A percentile compares a stretch with the other conserved stretches of the same genome.
phyloP scores from a whole-genome alignment of 352 stramenopile species.

The Pythium vanterpoolii region DNA sequence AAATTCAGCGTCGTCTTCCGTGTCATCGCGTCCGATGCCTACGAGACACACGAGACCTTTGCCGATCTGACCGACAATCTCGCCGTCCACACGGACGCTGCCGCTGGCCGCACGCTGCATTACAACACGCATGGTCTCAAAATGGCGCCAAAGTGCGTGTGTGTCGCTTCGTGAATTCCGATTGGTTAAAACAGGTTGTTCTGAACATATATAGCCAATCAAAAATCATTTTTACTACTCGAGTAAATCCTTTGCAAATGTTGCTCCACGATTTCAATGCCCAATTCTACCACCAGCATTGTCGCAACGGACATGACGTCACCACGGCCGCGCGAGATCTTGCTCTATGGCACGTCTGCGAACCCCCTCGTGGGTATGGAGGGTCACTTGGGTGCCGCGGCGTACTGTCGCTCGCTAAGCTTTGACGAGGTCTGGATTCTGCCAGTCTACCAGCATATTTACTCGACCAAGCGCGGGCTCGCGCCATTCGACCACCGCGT shows the following conservation, averaged over 20 bases:
- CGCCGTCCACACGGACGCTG: constrained; percentile 71
- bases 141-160: neutral
- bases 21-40: constrained; percentile 72
- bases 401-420: constrained; percentile 41
- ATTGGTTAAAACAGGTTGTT: neutral
- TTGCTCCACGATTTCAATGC: too few species aligned
- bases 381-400: constrained; percentile 81
- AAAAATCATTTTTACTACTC: too few species aligned
- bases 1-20: constrained; percentile 78
- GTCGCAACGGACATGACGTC: too few species aligned
- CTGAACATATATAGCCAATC: constrained; percentile 5
- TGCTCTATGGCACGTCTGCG: constrained; percentile 83
- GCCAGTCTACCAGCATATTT: constrained; percentile 89
- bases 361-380: constrained; percentile 71
- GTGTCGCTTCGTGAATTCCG: neutral
- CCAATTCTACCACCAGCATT: too few species aligned
- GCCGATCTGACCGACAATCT: constrained; percentile 72
- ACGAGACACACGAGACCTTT: constrained; percentile 79
- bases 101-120: constrained; percentile 80
- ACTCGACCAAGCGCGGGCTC: constrained; percentile 71
- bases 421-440: constrained; percentile 90
- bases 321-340: constrained; percentile 31
- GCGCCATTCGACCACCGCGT: constrained; percentile 73
- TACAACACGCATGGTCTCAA: constrained; percentile 59
- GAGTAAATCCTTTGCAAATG: too few species aligned